Conservation (phyloP, 805 yeast genomes). For the Blastobotrys chiropterorum region DNA sequence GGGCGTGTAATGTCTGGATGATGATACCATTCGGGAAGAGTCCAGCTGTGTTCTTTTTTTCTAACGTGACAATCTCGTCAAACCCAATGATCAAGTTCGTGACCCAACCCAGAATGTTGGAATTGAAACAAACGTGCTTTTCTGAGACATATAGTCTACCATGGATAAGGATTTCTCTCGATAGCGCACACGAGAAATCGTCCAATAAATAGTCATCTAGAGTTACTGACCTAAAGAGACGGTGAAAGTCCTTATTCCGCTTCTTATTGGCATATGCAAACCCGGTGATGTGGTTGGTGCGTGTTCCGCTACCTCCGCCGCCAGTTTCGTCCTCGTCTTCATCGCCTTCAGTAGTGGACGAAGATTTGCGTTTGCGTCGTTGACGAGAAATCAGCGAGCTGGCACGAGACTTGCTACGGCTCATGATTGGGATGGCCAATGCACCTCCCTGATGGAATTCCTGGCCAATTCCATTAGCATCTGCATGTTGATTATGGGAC, state of each 20-base stretch:
- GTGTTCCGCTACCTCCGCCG: not conserved
- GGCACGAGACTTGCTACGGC: slow-evolving; percentile 2
- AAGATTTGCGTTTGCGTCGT: not conserved
- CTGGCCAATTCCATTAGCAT: not conserved
- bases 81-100: slow-evolving; percentile 69
- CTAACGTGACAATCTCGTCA: slow-evolving; percentile 64
- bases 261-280: slow-evolving; percentile 28
- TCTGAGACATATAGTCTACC: slow-evolving; percentile 83
- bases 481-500: too few species aligned
- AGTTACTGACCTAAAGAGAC: slow-evolving; percentile 61
- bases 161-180: slow-evolving; percentile 78
- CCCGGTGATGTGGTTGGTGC: slow-evolving; percentile 13
- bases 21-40: slow-evolving; percentile 85
- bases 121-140: slow-evolving; percentile 73
- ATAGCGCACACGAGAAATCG: slow-evolving; percentile 85
- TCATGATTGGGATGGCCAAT: slow-evolving; percentile 4
- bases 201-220: slow-evolving; percentile 67
- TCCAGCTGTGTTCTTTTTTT: slow-evolving; percentile 81
- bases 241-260: slow-evolving; percentile 73
- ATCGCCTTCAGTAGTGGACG: not conserved
- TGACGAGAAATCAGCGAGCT: slow-evolving; percentile 1
- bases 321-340: not conserved
- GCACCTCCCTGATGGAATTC: slow-evolving; percentile 4
- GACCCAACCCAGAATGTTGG: slow-evolving; percentile 86
- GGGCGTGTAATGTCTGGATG: slow-evolving; percentile 55